Evolutionary conservation across 495 filamentous ascomycete genomes (phyloP), one percentile per base, ranked within the genome.

Genomic region (Talaromyces borbonicus): DNA sequence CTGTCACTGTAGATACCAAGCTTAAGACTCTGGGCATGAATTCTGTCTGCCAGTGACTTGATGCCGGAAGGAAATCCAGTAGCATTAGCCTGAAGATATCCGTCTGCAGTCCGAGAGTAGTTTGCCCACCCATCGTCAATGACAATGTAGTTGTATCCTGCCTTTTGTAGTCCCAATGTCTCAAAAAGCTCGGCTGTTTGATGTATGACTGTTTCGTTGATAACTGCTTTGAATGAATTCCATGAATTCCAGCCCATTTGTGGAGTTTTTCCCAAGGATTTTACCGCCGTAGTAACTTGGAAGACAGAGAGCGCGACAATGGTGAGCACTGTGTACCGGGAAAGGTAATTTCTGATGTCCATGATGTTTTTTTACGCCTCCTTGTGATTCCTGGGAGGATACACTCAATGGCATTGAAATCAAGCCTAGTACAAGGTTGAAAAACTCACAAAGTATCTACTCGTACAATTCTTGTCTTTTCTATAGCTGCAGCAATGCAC

Each of bases 1-100:
- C 75, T 77, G 45, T 65, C 63, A 57, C 62, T 22, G 57, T 80
- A 81, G 51, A 81, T 73, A 4, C 77, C 77, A 41, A 79, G 71
- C 38, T 71, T 72, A 3, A 80, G 50, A 0, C 73, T 73, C 46
- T 74, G 51, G 7, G 18, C 51, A 51, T 81, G 77, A 24, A 80
- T 62, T 40, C 63, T 44, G 46, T 73, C 59, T n/a, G 70, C 67
- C 2, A 77, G 62, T 14, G 63, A 51, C 16, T 58, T 62, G 57
- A 79, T 73, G 14, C 77, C 74, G 26, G 65, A 56, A 9, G 78
- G 74, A 48, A 78, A 81, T 7, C 25, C 47, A 3, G 65, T 54
- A 46, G 77, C 69, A 0, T 75, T 67, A 25, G 71, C 54, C 2
- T 79, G 54, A 9, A 56, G 58, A 2, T 60, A 48, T 8, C 53